A percentile compares a stretch with the other conserved stretches of the same genome.
phyloP scores from a whole-genome alignment of 768 basidiomycete species.

The Asterophora parasitica region DNA sequence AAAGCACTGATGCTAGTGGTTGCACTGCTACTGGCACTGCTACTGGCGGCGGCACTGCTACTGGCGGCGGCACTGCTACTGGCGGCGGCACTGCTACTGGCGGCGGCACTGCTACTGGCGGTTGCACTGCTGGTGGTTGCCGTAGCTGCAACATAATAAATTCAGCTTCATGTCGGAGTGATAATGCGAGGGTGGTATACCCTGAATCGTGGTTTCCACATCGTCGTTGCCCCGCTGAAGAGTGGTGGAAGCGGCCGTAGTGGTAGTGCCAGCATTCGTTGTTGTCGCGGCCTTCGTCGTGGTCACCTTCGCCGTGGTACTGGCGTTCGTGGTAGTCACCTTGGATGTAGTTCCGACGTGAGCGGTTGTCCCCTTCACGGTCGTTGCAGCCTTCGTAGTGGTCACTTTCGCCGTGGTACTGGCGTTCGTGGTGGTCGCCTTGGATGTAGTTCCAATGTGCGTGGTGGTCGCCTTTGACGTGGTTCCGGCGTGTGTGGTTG shows the following conservation, averaged over 20 bases:
- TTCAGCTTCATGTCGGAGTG: background rate
- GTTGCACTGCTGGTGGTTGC: conserved; percentile 3
- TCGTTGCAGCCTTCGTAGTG: too few species aligned
- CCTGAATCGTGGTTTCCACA: background rate
- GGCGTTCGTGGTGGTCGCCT: background rate
- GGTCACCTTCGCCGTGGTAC: too few species aligned
- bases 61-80: too few species aligned
- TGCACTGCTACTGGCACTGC: too few species aligned
- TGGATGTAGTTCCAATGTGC: background rate
- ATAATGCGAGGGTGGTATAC: background rate
- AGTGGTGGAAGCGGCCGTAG: background rate
- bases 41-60: too few species aligned
- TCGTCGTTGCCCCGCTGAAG: background rate
- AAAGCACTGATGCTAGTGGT: conserved; percentile 1
- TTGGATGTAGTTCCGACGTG: too few species aligned
- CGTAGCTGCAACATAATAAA: background rate
- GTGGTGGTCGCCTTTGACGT: background rate
- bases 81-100: too few species aligned
- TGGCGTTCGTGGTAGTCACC: too few species aligned
- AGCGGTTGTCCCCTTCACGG: too few species aligned
- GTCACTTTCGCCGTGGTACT: background rate
- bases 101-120: too few species aligned
- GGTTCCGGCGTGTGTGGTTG: background rate
- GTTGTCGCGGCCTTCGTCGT: background rate
- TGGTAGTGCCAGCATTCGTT: background rate